Evolutionary conservation across 371 early-diverging fungal genomes (phyloP), one percentile per base, ranked within the genome.

Genomic region (Zancudomyces culisetae): DNA sequence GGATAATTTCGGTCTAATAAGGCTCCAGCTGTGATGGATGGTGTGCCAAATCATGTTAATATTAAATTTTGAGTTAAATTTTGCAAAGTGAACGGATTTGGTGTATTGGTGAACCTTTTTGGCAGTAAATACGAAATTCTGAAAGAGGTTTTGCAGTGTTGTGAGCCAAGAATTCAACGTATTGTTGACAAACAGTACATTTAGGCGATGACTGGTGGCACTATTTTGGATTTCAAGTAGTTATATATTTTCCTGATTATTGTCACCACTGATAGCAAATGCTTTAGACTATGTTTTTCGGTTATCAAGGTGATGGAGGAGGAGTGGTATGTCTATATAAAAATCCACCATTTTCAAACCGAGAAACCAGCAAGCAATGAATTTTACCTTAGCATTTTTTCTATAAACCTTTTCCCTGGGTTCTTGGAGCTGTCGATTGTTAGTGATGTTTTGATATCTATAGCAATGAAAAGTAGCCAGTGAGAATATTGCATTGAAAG

Each of bases 381-480:
- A 45, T 4, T 27, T 48, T 48, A 48, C 48, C n/a, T n/a, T 3
- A 48, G n/a, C 48, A 48, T 48, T 27, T 48, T 48, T 10, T 20
- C 48, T 27, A 26, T 3, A 23, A 48, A 48, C 48, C 48, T 48
- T 48, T 20, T 48, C n/a, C 48, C 48, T 3, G 48, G 48, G n/a
- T n/a, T 20, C 8, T n/a, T 15, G 4, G 48, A 48, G 4, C 48
- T 27, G 26, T 48, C 48, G 2, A 26, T 27, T 48, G 48, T 4
- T 13, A 48, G 24, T 23, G 48, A 48, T n/a, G 24, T n/a, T 3
- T 24, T 48, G 4, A 48, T n/a, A 66, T 70, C 4, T 53, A 15
- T 27, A 53, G 48, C 6, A 76, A 67, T 45, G 23, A 70, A 56
- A 59, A 81, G 78, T 35, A 81, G 60, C 43, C 75, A 75, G 20